Conservation (phyloP, 768 basidiomycete genomes). For the Suillus variegatus region DNA sequence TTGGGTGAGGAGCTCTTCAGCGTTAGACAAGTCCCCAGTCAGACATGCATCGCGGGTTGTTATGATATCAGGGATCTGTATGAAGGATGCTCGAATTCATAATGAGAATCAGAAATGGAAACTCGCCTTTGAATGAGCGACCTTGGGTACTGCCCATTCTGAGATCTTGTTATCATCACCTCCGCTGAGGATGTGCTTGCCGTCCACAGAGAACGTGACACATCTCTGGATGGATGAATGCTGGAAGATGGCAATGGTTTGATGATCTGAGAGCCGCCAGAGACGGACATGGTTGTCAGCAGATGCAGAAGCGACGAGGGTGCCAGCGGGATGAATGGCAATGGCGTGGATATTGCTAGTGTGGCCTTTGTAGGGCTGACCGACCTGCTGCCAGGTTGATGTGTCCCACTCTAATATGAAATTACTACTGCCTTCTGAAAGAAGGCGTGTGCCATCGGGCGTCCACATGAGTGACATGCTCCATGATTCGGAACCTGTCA, state of each 20-base stretch:
- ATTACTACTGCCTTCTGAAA: no score
- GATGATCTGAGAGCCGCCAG: neutral
- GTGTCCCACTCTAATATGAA: no score
- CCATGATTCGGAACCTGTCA: neutral
- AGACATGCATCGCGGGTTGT: neutral
- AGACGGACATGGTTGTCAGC: neutral
- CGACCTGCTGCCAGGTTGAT: no score
- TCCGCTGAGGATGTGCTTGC: neutral
- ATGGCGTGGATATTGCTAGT: accelerated
- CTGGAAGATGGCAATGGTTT: neutral
- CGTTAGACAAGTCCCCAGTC: neutral
- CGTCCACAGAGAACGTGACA: neutral
- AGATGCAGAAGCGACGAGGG: no score
- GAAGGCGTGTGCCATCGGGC: no score
- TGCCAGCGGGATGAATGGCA: no score
- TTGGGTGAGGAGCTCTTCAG: neutral
- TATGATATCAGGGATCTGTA: neutral
- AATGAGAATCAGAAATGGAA: neutral
- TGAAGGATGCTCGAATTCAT: neutral
- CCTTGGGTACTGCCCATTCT: neutral
- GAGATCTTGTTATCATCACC: neutral
- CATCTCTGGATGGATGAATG: neutral
- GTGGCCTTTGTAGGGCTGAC: no score
- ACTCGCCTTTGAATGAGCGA: neutral
- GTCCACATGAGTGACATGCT: neutral